These are phyloP conservation scores for Malus sylvestris DNA, from an alignment of 306 rosid genomes.

Conservation along the genomic window DNA sequence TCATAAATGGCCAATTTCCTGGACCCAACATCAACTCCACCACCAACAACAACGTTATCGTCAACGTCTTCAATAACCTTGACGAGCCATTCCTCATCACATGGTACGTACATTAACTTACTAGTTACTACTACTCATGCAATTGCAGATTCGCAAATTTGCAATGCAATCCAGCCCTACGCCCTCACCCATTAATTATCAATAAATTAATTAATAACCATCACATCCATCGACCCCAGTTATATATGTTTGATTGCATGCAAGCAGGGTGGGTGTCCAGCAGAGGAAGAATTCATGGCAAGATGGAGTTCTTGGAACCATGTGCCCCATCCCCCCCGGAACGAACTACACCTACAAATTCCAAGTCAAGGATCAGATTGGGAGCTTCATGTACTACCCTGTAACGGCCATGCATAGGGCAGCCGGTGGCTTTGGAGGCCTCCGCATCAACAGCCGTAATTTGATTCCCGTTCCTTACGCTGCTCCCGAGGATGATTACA, in stretches of 20 bases:
- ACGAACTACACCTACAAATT: slow-evolving; percentile 58
- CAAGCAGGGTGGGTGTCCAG: slow-evolving; percentile 40
- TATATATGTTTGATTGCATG: not conserved
- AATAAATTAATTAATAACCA: not conserved
- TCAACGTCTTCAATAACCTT: slow-evolving; percentile 68
- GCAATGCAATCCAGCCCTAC: not conserved
- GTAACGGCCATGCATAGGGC: slow-evolving; percentile 47
- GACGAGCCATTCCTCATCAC: slow-evolving; percentile 75
- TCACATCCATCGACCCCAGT: not conserved
- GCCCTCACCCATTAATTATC: not conserved
- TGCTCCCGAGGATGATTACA: slow-evolving; percentile 79
- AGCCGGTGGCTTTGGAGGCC: slow-evolving; percentile 68
- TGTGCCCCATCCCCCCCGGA: slow-evolving; percentile 67
- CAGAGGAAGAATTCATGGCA: slow-evolving; percentile 87
- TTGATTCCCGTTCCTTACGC: slow-evolving; percentile 78
- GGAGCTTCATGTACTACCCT: slow-evolving; percentile 65
- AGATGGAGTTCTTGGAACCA: slow-evolving; percentile 63
- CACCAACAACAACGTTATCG: slow-evolving; percentile 56
- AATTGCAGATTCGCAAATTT: not conserved
- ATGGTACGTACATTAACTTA: slow-evolving; percentile 30
- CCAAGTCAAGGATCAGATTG: slow-evolving; percentile 90
- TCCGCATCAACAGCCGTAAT: slow-evolving; percentile 55
- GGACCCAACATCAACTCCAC: slow-evolving; percentile 82
- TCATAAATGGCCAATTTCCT: slow-evolving; percentile 68
- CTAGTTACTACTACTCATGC: not conserved